Evolutionary conservation across 2,329 filamentous ascomycete genomes (phyloP), one percentile per base, ranked within the genome.

Genomic region (Phialophora macrospora): DNA sequence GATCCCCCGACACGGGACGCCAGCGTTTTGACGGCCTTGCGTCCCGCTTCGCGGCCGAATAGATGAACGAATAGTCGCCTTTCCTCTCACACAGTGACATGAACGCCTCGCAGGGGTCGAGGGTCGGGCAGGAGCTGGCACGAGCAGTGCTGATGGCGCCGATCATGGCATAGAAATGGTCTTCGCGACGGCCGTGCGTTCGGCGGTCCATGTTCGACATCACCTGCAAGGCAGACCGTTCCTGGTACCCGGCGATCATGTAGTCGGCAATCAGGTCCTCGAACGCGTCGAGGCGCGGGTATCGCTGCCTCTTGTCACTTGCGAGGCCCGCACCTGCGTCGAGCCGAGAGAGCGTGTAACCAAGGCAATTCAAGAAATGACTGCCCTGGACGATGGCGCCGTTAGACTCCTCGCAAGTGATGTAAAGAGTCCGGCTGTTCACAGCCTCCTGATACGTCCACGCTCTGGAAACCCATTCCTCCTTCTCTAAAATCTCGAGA

Each of bases 381-480:
- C 34, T 60, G 28, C 55, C 55, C 8, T 20, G 56, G 26, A 60
- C 30, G 14, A 61, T 30, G 55, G 32, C 28, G 17, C 59, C 60
- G 49, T 7, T 2, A 14, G 59, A 41, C 1, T 55, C 49, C 20
- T 54, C 48, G 49, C 59, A 62, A 5, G 49, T 46, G 28, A 62
- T 54, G 32, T n/a, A 54, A 8, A 62, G 59, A 17, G 7, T 44
- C 49, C 20, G 28, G 59, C 59, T 62, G 60, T 66, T 66, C 14
- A 64, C 64, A 11, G 55, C 55, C 49, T 66, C 64, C 55, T 66
- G 64, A 5, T 66, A 66, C 26, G 64, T 66, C 64, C 64, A 66
- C 5, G 51, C 64, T 9, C 64, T 51, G 14, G 52, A 51, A 3
- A 66, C 44, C 64, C 64, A 66, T 30, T 66, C 51, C 26, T 66